Evolutionary conservation across 2,329 filamentous ascomycete genomes (phyloP), one percentile per base, ranked within the genome.

Genomic region (Plectosphaerella cucumerina): DNA sequence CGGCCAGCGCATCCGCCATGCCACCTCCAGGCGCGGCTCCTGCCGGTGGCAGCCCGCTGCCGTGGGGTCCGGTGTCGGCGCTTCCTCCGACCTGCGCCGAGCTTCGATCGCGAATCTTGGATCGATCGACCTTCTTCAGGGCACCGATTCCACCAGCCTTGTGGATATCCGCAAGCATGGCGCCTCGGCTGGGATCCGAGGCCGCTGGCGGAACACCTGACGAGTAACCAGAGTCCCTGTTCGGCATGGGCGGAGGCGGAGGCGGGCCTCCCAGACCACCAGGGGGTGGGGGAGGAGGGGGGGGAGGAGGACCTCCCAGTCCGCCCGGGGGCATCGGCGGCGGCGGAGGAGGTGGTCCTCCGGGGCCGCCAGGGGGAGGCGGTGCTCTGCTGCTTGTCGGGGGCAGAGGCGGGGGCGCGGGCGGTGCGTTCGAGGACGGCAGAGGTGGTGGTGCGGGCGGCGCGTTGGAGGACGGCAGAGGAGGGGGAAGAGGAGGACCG

Each of bases 1-100:
- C 86, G 53, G 89, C 89, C 60, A 96, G 72, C 45, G 90, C 92
- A 72, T 87, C 90, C 20, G 90, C 90, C 79, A 97, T 82, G 34
- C 83, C 85, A 50, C 84, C 82, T 11, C 81, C 79, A 17, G 75
- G 65, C n/a, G 74, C 68, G 42, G 77, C 66, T 21, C 78, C 78
- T 44, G 80, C 71, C 9, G 81, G 71, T 50, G 81, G 72, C 37
- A 74, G 77, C n/a, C n/a, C 39, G 59, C 75, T 77, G 23, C 77
- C 76, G 47, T 75, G 71, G 39, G 78, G 73, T 5, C 75, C 77
- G 46, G 75, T 74, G 57, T 79, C 76, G 21, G 60, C 58, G 41
- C 65, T 57, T 41, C 65, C 58, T 20, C 65, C 65, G 42, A 90
- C 81, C 33, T 75, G 63, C 22, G 85, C 87, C 4, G 60, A 77